Conservation (phyloP, 2,329 filamentous ascomycete genomes). For the Cladophialophora yegresii region DNA sequence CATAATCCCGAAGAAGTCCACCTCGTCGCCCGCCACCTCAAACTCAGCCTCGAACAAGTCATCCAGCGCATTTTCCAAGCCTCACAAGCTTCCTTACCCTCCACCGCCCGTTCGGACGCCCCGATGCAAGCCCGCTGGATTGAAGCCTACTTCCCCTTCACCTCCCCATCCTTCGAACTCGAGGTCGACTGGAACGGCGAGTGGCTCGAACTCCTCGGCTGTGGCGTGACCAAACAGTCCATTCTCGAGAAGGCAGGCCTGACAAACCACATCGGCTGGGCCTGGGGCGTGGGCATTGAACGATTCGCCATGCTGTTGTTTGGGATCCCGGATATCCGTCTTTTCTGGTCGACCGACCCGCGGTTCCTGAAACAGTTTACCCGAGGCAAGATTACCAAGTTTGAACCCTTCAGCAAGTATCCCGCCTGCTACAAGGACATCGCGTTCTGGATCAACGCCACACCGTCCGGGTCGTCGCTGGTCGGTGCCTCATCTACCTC, state of each 20-base stretch:
- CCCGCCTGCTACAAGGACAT: slow-evolving; percentile 89
- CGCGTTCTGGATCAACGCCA: slow-evolving; percentile 77
- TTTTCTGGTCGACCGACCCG: slow-evolving; percentile 88
- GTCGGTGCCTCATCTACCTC: slow-evolving; percentile 42
- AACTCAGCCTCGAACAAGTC: slow-evolving; percentile 83
- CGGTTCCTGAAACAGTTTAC: slow-evolving; percentile 86
- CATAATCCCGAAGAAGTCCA: slow-evolving; percentile 78
- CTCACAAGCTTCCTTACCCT: slow-evolving; percentile 59
- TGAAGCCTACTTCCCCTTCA: slow-evolving; percentile 97
- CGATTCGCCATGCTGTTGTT: slow-evolving; percentile 97
- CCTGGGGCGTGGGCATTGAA: slow-evolving; percentile 91
- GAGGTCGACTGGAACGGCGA: slow-evolving; percentile 93
- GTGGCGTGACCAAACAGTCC: slow-evolving; percentile 81
- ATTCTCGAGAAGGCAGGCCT: slow-evolving; percentile 76
- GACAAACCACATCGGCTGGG: slow-evolving; percentile 80
- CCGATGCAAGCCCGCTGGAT: slow-evolving; percentile 89
- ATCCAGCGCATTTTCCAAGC: slow-evolving; percentile 85
- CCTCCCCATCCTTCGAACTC: slow-evolving; percentile 90
- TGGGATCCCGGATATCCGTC: slow-evolving; percentile 89
- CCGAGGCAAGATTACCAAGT: slow-evolving; percentile 59
- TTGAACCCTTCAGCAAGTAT: slow-evolving; percentile 86
- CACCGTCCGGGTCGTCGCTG: slow-evolving; percentile 37
- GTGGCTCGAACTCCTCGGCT: slow-evolving; percentile 96
- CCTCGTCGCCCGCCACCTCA: slow-evolving; percentile 81
- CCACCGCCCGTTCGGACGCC: slow-evolving; percentile 53